A percentile compares a stretch with the other conserved stretches of the same genome.
Evolutionary conservation across 106 monocot species (phyloP).

Genomic region (Alisma plantagoaquatica): DNA sequence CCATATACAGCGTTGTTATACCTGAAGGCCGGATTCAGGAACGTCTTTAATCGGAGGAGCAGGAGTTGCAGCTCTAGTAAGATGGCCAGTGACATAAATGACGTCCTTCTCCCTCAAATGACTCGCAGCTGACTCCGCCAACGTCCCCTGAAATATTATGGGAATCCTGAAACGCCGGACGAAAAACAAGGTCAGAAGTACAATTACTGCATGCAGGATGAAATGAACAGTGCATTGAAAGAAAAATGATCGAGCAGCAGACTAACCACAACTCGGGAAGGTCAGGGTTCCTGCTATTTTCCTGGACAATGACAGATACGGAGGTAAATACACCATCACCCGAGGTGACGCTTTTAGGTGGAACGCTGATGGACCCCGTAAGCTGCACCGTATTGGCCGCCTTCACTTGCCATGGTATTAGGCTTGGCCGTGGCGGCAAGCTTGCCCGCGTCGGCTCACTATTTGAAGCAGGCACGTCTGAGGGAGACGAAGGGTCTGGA

Average conservation of each 20-base stretch:
- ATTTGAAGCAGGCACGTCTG: background rate
- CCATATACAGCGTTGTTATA: too few relatives aligned
- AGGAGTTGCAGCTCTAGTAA: conserved; percentile 33
- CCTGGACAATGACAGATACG: conserved; percentile 37
- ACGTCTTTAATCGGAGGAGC: conserved; percentile 18
- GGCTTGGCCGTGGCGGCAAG: conserved; percentile 30
- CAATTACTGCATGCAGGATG: background rate
- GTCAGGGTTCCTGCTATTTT: conserved; percentile 15
- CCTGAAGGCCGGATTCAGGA: conserved; percentile 47
- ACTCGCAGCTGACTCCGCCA: conserved; percentile 64
- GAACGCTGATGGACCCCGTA: conserved; percentile 42
- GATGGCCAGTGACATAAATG: conserved; percentile 63
- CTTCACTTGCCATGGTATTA: conserved; percentile 66
- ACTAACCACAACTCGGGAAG: conserved; percentile 50
- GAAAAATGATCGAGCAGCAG: background rate
- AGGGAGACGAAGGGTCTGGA: too few relatives aligned
- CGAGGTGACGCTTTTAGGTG: conserved; percentile 26
- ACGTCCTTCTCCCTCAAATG: conserved; percentile 67
- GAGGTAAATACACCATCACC: conserved; percentile 33
- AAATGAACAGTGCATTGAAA: background rate
- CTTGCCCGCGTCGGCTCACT: conserved; percentile 6
- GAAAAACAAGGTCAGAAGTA: background rate
- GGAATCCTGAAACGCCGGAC: conserved; percentile 37
- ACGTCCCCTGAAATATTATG: conserved; percentile 66
- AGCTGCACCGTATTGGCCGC: conserved; percentile 74